Evolutionary conservation across 2,329 filamentous ascomycete species (phyloP).

Genomic region (Emmonsiellopsis sp.): DNA sequence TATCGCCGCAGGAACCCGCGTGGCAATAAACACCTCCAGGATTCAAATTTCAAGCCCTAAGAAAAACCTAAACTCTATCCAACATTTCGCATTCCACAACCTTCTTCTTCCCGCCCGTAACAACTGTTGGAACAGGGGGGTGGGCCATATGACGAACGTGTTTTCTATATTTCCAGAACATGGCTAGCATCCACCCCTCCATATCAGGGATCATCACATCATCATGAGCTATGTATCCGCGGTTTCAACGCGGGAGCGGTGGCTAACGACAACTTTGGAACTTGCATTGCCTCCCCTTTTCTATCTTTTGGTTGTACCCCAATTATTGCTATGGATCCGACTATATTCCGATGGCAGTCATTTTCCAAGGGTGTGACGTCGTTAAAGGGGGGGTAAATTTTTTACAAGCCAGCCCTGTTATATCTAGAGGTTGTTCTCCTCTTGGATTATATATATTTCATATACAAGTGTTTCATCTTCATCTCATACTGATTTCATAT

Average conservation of each 20-base stretch:
- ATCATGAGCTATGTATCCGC: not conserved
- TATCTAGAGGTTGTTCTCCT: not conserved
- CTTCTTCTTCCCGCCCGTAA: too few relatives aligned
- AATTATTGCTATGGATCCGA: not conserved
- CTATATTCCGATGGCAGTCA: not conserved
- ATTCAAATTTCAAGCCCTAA: too few relatives aligned
- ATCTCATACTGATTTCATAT: not conserved
- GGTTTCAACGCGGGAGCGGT: not conserved
- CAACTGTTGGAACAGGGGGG: not conserved
- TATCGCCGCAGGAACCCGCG: too few relatives aligned
- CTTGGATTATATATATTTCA: not conserved
- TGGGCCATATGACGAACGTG: not conserved
- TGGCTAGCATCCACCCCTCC: not conserved
- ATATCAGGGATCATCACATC: not conserved
- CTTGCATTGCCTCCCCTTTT: not conserved
- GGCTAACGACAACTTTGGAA: not conserved
- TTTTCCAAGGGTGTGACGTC: not conserved
- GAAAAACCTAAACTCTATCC: too few relatives aligned
- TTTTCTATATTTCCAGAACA: not conserved
- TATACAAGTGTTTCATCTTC: not conserved
- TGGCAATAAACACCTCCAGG: too few relatives aligned
- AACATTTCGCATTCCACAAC: too few relatives aligned
- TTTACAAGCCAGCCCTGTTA: not conserved
- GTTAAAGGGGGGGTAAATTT: not conserved
- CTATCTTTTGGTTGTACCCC: not conserved